Conservation (phyloP, 768 basidiomycete species). For the Xerocomellus chrysenteron region DNA sequence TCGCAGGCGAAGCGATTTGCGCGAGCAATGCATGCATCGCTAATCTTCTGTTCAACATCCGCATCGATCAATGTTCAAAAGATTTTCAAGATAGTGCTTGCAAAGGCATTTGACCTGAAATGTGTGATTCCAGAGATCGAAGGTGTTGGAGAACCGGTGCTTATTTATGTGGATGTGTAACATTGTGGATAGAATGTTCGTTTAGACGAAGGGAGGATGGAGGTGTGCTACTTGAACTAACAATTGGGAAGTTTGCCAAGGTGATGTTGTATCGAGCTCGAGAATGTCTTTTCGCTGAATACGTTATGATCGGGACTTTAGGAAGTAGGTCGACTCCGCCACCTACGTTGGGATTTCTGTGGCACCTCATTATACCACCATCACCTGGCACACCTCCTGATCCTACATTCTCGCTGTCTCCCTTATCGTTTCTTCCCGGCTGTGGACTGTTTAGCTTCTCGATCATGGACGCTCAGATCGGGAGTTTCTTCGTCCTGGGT, state of each 20-base stretch:
- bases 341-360: constrained; percentile 10
- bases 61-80: constrained; percentile 99
- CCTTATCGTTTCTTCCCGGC: constrained; percentile 13
- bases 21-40: constrained; percentile 98
- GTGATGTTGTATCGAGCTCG: constrained; percentile 29
- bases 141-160: constrained; percentile 91
- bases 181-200: constrained; percentile 27
- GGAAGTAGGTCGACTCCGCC: constrained; percentile 18
- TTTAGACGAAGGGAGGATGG: constrained; percentile 16
- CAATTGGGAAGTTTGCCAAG: constrained; percentile 19
- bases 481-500: constrained; percentile 19
- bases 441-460: constrained; percentile 15
- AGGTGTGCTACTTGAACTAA: constrained; percentile 16
- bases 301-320: constrained; percentile 11
- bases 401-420: background rate
- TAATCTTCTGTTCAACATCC: constrained; percentile 98
- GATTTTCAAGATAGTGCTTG: constrained; percentile 97
- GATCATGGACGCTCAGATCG: constrained; percentile 18
- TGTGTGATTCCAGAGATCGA: constrained; percentile 98
- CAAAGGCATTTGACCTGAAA: constrained; percentile 98
- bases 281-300: constrained; percentile 20
- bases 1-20: constrained; percentile 93
- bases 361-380: constrained; percentile 23
- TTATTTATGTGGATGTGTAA: constrained; percentile 82
- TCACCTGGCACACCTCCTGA: constrained; percentile 5